Conservation (phyloP, 352 stramenopile genomes). For the Phytophthora chlamydospora region DNA sequence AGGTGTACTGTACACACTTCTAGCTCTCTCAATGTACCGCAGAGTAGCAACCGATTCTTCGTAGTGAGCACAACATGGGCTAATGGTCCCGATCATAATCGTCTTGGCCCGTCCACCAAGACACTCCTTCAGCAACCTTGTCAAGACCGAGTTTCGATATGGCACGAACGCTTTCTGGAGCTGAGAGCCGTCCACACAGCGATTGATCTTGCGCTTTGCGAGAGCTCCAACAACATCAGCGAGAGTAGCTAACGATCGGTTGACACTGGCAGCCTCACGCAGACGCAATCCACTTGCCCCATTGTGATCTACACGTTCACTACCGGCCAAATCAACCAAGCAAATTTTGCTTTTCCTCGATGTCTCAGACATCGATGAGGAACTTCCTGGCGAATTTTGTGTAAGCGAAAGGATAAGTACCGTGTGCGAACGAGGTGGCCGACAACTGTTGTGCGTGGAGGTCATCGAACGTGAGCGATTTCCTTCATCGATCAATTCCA, state of each 20-base stretch:
- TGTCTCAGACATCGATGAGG: constrained; percentile 4
- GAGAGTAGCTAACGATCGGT: constrained; percentile 83
- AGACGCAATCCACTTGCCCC: constrained; percentile 54
- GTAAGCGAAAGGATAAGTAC: constrained; percentile 70
- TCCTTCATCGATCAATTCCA: constrained; percentile 65
- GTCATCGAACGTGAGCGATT: constrained; percentile 62
- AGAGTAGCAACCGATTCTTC: constrained; percentile 89
- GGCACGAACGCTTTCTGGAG: constrained; percentile 66
- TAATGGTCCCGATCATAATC: constrained; percentile 89
- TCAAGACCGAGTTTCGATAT: constrained; percentile 91
- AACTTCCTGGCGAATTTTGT: constrained; percentile 26
- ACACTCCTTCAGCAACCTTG: constrained; percentile 77
- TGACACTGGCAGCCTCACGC: constrained; percentile 81
- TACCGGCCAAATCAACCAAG: constrained; percentile 76
- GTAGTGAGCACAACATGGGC: constrained; percentile 83
- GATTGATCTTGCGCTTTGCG: constrained; percentile 38
- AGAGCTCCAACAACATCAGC: constrained; percentile 85
- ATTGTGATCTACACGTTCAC: constrained; percentile 63
- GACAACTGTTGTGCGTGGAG: constrained; percentile 49
- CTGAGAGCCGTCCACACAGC: constrained; percentile 8
- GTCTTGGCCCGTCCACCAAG: constrained; percentile 84
- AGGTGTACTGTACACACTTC: constrained; percentile 49
- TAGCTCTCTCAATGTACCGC: constrained; percentile 79
- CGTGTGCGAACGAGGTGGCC: constrained; percentile 66
- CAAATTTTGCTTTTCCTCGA: constrained; percentile 70